A percentile compares a stretch with the other conserved stretches of the same genome.
Evolutionary conservation across 495 filamentous ascomycete species (phyloP).

Genomic region (Trichocladium uniseriatum): DNA sequence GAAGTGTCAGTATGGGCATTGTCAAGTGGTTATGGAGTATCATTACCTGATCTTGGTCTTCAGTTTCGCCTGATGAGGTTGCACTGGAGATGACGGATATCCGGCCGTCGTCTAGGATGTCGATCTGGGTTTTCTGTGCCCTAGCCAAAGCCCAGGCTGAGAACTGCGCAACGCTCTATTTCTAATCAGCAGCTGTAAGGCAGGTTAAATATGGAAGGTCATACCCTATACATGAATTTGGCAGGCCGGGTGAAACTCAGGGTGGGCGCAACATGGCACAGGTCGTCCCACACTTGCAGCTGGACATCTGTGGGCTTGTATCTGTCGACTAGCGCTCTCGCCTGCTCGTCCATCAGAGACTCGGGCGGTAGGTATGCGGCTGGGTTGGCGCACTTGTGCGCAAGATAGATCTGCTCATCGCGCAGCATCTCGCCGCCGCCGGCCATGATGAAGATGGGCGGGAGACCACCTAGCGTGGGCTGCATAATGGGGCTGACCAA

Average conservation of each 20-base stretch:
- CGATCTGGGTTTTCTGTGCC: conserved; percentile 68
- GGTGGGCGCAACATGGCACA: conserved; percentile 86
- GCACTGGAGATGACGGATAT: conserved; percentile 62
- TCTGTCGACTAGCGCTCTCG: conserved; percentile 49
- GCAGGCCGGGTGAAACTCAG: conserved; percentile 88
- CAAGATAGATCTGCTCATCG: conserved; percentile 91
- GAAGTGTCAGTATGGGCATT: too few relatives aligned
- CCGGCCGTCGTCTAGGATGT: conserved; percentile 69
- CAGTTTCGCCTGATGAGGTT: conserved; percentile 39
- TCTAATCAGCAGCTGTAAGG: not conserved
- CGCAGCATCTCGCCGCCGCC: conserved; percentile 82
- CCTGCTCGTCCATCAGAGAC: conserved; percentile 51
- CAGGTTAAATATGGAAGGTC: not conserved
- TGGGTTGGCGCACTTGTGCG: conserved; percentile 86
- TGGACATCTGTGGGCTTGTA: conserved; percentile 84
- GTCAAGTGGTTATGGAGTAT: too few relatives aligned
- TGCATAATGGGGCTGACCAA: conserved; percentile 83
- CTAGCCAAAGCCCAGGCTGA: conserved; percentile 80
- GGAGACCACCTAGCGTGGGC: conserved; percentile 77
- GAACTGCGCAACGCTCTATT: conserved; percentile 75
- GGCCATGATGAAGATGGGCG: conserved; percentile 73
- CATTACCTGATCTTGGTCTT: conserved; percentile 19
- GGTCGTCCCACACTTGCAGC: conserved; percentile 91
- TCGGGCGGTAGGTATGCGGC: conserved; percentile 60
- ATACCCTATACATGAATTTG: conserved; percentile 70